Conservation (phyloP, 805 yeast genomes). For the Saturnispora ahearnii region DNA sequence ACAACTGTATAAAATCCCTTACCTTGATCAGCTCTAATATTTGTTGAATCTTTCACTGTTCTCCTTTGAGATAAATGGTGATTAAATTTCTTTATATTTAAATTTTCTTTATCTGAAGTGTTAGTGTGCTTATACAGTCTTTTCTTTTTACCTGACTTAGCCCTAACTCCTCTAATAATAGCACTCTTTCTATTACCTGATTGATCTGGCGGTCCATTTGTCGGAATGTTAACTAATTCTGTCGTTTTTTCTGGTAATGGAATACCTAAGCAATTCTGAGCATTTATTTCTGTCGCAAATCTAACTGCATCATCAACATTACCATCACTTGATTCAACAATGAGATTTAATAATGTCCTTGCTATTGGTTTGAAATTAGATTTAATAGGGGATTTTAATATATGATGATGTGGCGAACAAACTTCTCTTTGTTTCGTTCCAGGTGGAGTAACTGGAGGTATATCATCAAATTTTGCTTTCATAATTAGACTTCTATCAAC, state of each 20-base stretch:
- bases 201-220: slow-evolving; percentile 24
- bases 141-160: slow-evolving; percentile 13
- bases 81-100: not conserved
- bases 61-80: slow-evolving; percentile 7
- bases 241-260: slow-evolving; percentile 49
- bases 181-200: slow-evolving; percentile 29
- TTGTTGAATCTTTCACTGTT: not conserved
- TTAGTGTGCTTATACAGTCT: not conserved
- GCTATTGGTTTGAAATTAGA: slow-evolving; percentile 28
- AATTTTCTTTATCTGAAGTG: slow-evolving; percentile 1
- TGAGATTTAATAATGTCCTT: slow-evolving; percentile 32
- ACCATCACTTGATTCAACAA: slow-evolving; percentile 58
- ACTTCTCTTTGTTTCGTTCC: not conserved
- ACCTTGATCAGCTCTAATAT: not conserved
- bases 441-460: not conserved
- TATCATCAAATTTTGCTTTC: not conserved
- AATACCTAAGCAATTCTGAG: slow-evolving; percentile 52
- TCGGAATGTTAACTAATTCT: slow-evolving; percentile 54
- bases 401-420: slow-evolving; percentile 33
- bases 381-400: slow-evolving; percentile 20
- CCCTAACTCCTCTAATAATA: slow-evolving; percentile 28
- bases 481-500: not conserved
- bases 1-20: slow-evolving; percentile 26
- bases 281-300: slow-evolving; percentile 60
- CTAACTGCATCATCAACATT: slow-evolving; percentile 53